Conservation (phyloP, 2,329 filamentous ascomycete species). For the Verticillium dahliae region DNA sequence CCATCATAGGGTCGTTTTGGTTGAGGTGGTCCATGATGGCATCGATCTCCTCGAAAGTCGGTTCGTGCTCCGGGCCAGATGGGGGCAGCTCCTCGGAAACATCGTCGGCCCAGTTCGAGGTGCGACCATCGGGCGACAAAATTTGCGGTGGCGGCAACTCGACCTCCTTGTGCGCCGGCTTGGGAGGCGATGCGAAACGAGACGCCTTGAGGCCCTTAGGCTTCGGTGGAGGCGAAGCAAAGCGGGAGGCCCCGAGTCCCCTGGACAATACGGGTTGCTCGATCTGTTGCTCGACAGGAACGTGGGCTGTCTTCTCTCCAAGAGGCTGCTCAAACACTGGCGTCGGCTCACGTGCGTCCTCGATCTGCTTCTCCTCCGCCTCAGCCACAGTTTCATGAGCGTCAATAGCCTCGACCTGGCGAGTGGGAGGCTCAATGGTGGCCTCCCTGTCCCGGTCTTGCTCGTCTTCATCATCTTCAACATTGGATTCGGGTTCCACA, state of each 20-base stretch:
- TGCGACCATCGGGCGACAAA: not conserved
- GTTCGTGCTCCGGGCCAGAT: constrained; percentile 22
- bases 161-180: constrained; percentile 4
- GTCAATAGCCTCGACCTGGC: not conserved
- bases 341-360: not conserved
- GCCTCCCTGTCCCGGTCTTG: constrained; percentile 11
- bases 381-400: not conserved
- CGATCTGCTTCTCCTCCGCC: not conserved
- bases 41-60: constrained; percentile 79
- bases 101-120: not conserved
- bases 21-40: constrained; percentile 85
- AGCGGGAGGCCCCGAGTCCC: constrained; percentile 40
- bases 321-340: not conserved
- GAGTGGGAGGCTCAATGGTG: constrained; percentile 7
- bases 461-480: constrained; percentile 15
- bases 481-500: constrained; percentile 8
- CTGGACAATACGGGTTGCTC: constrained; percentile 18
- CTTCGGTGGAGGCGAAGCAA: constrained; percentile 37
- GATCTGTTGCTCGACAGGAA: not conserved
- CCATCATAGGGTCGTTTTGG: constrained; percentile 64
- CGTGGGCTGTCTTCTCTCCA: not conserved
- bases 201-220: constrained; percentile 35
- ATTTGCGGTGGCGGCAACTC: not conserved
- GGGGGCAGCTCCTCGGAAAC: not conserved
- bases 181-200: constrained; percentile 32